Evolutionary conservation across 306 rosid genomes (phyloP), one percentile per base, ranked within the genome.

Genomic region (Ochetophila trinervis): DNA sequence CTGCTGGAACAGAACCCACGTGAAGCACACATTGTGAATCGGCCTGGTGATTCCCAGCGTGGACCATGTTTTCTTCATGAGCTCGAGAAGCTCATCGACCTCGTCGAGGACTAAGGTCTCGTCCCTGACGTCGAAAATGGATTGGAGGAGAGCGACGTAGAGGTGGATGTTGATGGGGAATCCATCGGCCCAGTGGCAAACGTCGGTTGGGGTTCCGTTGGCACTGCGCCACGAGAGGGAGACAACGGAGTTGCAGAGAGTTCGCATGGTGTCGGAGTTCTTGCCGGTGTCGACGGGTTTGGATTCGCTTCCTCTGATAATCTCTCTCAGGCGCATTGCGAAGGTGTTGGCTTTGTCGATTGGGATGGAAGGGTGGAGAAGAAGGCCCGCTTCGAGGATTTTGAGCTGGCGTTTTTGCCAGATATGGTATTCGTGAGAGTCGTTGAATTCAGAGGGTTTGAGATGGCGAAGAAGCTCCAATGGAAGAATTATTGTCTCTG

Each of bases 101-200:
- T 93, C 97, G 37, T 93, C 99, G 7, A 93, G 94, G 40, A 93
- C 99, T 54, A 83, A 63, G 0, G 97, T 85, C 35, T 93, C 99
- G 4, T 93, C 99, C 21, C 94, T 71, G n/a, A 69, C 18, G 65
- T 93, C 99, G 37, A 90, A 93, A 8, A 93, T 58, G 3, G 97
- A 53, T 47, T 85, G 94, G 45, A 93, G 95, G 32, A 93, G 95
- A 42, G 90, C 72, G 12, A 68, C 73, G 27, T 93, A 93, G 65
- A 93, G 49, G 69, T 86, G 87, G 58, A 88, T 56, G 84, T 84
- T 93, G 60, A 93, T 37, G 22, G 99, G 99, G 76, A 66, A 90
- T 5, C 99, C 99, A 62, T 93, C 97, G 14, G 93, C 97, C 97
- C 99, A 93, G 34, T 90, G 99, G 20, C 97, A 88, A n/a, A 87